Base-by-base conservation (phyloP, 129 eudicot species). In the Escallonia rubra region DNA sequence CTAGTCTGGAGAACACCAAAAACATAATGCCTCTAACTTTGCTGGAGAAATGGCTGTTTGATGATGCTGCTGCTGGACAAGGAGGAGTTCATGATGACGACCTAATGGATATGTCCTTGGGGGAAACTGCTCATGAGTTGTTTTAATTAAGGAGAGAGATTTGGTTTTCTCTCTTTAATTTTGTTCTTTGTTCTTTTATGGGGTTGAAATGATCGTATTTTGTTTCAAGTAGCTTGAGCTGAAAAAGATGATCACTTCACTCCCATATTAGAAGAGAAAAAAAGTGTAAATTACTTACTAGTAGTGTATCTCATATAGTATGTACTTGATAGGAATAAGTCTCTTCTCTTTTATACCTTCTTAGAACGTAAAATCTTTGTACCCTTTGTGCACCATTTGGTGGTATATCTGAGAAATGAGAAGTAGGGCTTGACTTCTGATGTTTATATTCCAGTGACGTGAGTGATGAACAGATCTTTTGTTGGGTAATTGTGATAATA, bases 1-100 rank as follows among this genome's bases (percentile, higher is more conserved):
- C 83, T 7, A 59, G 12, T 55, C 41, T 70, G 65, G 84, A 74
- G 14, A 38, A 34, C 57, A 65, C 57, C 44, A 76, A 85, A 57
- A 23, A 23, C 34, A 23, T 23, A 23, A 47, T 82, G 41, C 87
- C 87, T 59, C 71, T 79, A 54, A 78, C 72, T 72, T 71, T 82
- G 64, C 78, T 82, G 5, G 87, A 82, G 73, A 82, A 82, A 51
- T 82, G 87, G 87, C 79, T 82, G 57, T 71, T 82, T 78, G 87
- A 82, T 67, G 87, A 82, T 74, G 75, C 74, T 60, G 58, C 61
- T 71, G 80, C 68, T 68, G 81, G 66, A 57, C 78, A 76, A 52
- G 82, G 13, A 12, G 90, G 83, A 63, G 34, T 23, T 23, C 34
- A 23, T 23, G 57, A 73, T 63, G 86, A 73, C 51, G 72, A 66